A percentile compares a stretch with the other conserved stretches of the same genome.
Evolutionary conservation across 495 filamentous ascomycete species (phyloP).

Genomic region (Penicillium lividum): DNA sequence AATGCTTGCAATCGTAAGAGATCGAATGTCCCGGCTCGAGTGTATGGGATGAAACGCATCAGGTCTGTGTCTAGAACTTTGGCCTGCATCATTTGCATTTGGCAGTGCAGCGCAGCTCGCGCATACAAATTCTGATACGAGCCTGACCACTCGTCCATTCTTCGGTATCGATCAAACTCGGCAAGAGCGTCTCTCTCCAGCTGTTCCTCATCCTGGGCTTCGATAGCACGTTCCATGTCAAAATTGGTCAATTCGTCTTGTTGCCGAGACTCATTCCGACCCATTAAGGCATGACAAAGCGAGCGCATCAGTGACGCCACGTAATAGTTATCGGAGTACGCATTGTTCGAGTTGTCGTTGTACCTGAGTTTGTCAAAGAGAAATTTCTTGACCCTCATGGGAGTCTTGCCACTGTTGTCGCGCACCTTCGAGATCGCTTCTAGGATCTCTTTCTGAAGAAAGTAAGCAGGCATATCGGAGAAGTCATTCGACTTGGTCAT

Average conservation of each 20-base stretch:
- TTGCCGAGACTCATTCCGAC: conserved; percentile 41
- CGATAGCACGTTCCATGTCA: conserved; percentile 48
- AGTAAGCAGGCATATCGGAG: conserved; percentile 75
- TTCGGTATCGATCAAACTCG: conserved; percentile 85
- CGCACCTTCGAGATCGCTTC: conserved; percentile 76
- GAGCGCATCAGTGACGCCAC: conserved; percentile 78
- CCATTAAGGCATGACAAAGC: conserved; percentile 73
- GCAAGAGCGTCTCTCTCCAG: conserved; percentile 72
- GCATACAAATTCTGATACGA: conserved; percentile 93
- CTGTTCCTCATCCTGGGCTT: conserved; percentile 58
- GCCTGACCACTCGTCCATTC: conserved; percentile 91
- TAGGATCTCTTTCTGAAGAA: conserved; percentile 78
- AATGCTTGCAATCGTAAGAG: conserved; percentile 82
- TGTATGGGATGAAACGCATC: conserved; percentile 77
- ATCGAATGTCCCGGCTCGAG: conserved; percentile 74
- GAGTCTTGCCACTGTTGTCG: conserved; percentile 73
- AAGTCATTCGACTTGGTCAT: conserved; percentile 91
- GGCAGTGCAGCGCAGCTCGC: conserved; percentile 75
- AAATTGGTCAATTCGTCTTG: conserved; percentile 47
- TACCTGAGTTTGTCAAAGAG: conserved; percentile 84
- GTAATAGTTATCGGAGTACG: conserved; percentile 84
- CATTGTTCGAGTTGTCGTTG: conserved; percentile 90
- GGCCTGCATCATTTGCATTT: conserved; percentile 70
- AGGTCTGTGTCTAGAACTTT: conserved; percentile 61
- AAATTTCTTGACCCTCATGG: conserved; percentile 71